Conservation (phyloP, 1,284 basidiomycete species). For the Trametes hirsuta region DNA sequence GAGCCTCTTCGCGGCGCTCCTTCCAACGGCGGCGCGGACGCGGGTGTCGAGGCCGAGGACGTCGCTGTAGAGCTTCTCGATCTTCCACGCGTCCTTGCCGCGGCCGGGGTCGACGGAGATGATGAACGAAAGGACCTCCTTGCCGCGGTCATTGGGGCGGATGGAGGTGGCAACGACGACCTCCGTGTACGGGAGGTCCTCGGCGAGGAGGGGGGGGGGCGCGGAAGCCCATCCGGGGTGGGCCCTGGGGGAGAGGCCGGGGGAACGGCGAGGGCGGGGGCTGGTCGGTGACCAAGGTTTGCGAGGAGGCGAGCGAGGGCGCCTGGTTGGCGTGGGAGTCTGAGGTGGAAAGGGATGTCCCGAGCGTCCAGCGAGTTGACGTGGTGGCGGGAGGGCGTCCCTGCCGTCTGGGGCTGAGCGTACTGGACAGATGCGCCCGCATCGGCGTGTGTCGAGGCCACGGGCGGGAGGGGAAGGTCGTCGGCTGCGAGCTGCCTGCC, state of each 20-base stretch:
- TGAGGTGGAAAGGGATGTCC: conserved; percentile 17
- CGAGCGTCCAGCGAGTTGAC: conserved; percentile 16
- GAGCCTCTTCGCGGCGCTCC: conserved; percentile 78
- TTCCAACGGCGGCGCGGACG: conserved; percentile 65
- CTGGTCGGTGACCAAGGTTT: conserved; percentile 16
- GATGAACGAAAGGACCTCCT: conserved; percentile 85
- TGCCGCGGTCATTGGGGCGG: conserved; percentile 82
- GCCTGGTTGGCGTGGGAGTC: conserved; percentile 18
- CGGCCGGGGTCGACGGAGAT: conserved; percentile 68
- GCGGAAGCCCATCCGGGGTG: conserved; percentile 52
- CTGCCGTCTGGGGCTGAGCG: neutral
- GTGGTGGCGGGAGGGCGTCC: conserved; percentile 15
- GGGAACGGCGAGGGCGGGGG: conserved; percentile 32
- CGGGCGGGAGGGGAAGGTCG: conserved; percentile 42
- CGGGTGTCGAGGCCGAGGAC: conserved; percentile 84
- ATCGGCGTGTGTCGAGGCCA: neutral
- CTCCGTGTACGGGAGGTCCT: conserved; percentile 68
- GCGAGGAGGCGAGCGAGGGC: conserved; percentile 19
- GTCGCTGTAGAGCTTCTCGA: conserved; percentile 94
- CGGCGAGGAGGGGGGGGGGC: conserved; percentile 63
- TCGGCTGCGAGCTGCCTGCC: conserved; percentile 31
- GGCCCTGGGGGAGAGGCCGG: conserved; percentile 28
- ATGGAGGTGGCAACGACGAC: conserved; percentile 73
- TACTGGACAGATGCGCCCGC: conserved; percentile 9
- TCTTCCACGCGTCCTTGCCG: conserved; percentile 79